Base-by-base conservation (phyloP, 768 basidiomycete species). In the Tylopilus sp. region DNA sequence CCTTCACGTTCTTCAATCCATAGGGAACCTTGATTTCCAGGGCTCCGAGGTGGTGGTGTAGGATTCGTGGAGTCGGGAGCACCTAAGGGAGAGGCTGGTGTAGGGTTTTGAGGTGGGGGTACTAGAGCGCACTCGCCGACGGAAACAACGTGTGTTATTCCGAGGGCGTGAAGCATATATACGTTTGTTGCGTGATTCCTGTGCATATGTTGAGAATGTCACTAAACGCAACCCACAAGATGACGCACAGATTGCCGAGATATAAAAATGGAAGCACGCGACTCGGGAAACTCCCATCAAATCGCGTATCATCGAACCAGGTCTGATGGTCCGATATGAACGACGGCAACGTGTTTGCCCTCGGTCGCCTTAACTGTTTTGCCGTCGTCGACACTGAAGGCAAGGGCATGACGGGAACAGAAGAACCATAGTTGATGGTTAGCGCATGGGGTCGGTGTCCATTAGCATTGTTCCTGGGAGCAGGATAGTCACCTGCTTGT, bases 211-310 rank as follows among this genome's bases (percentile, higher is more conserved):
- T 60, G 41, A 58, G 54, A 1, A 52, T 4, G 10, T 28, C 24
- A 13, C 34, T 11, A 6, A 30, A 12, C 30, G 19, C 7, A 12
- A 44, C 22, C 31, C 16, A 21, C 7, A 33, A 47, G 53, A 62
- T 51, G 12, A 86, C 92, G 70, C 67, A 93, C 92, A 97, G 63
- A 69, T 97, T 95, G 31, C 94, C 92, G n/a, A 95, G 79, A 69
- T 95, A 95, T 66, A 98, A 77, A 72, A 92, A 94, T 51, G 92
- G 92, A 55, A 97, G 70, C 56, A 98, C 93, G 22, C 94, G 79
- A 63, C 89, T 92, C 16, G 96, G 96, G 75, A 98, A 95, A 63
- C 89, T 92, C 41, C 96, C 95, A 68, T 98, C 95, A 67, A 98
- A 98, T 55, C 90, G 74, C 30, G 84, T 81, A 67, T 94, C 92